A percentile compares a stretch with the other conserved stretches of the same genome.
These are phyloP conservation scores for Dispira parvispora DNA, from an alignment of 192 early-diverging fungal species.

Conservation along the genomic window DNA sequence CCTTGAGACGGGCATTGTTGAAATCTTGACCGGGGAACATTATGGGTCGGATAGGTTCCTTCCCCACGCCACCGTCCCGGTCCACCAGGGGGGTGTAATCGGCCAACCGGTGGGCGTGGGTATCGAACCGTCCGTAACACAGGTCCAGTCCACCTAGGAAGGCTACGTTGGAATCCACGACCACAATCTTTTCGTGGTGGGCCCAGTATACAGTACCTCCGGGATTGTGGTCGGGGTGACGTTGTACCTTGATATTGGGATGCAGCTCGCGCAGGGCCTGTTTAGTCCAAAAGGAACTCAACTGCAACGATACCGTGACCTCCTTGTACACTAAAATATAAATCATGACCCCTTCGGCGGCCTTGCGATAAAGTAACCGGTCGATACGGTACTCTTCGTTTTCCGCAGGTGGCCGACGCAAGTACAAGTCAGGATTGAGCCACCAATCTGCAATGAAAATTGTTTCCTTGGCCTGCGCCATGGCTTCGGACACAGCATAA, in stretches of 20 bases:
- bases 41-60: slow-evolving; percentile 10
- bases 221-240: slow-evolving; percentile 64
- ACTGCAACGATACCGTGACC: slow-evolving; percentile 47
- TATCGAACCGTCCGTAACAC: slow-evolving; percentile 79
- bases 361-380: slow-evolving; percentile 58
- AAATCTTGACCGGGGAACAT: slow-evolving; percentile 65
- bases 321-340: slow-evolving; percentile 78
- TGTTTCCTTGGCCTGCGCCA: slow-evolving; percentile 43
- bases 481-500: slow-evolving; percentile 52
- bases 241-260: slow-evolving; percentile 63
- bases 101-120: slow-evolving; percentile 51
- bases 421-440: slow-evolving; percentile 75
- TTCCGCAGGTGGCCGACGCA: slow-evolving; percentile 53
- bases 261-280: slow-evolving; percentile 47
- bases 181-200: slow-evolving; percentile 66
- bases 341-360: slow-evolving; percentile 66
- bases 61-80: slow-evolving; percentile 2
- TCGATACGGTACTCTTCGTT: slow-evolving; percentile 68
- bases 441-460: slow-evolving; percentile 78
- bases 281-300: slow-evolving; percentile 59
- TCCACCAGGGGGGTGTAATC: slow-evolving; percentile 37
- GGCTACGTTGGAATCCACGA: slow-evolving; percentile 61
- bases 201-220: slow-evolving; percentile 70
- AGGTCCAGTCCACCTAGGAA: slow-evolving; percentile 78
- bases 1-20: slow-evolving; percentile 69